Evolutionary conservation across 768 basidiomycete species (phyloP).

Genomic region (Kwoniella sp.): DNA sequence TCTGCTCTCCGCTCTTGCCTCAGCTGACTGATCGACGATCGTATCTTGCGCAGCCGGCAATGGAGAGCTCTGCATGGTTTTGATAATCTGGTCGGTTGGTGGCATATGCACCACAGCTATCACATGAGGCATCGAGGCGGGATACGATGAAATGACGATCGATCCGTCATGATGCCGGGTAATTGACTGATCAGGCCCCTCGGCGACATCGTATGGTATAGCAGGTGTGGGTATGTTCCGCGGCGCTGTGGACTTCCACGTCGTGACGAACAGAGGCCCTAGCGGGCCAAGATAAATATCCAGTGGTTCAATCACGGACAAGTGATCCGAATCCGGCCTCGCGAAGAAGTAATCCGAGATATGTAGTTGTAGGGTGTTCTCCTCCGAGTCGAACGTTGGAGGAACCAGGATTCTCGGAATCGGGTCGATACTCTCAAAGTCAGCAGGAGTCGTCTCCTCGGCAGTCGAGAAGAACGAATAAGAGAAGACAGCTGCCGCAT

Average conservation of each 20-base stretch:
- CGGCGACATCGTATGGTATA: slow-evolving; percentile 2
- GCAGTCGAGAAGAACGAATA: slow-evolving; percentile 78
- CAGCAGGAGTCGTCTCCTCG: slow-evolving; percentile 56
- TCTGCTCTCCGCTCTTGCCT: no score
- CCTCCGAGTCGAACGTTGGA: slow-evolving; percentile 66
- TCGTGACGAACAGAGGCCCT: slow-evolving; percentile 73
- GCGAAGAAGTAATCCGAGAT: slow-evolving; percentile 80
- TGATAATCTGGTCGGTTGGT: slow-evolving; percentile 66
- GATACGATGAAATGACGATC: slow-evolving; percentile 23
- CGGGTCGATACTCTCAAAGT: slow-evolving; percentile 80
- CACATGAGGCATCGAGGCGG: slow-evolving; percentile 55
- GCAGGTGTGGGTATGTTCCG: slow-evolving; percentile 1
- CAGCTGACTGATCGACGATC: neutral
- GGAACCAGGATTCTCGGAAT: slow-evolving; percentile 81
- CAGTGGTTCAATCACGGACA: slow-evolving; percentile 59
- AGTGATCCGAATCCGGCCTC: neutral
- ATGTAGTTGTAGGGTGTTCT: slow-evolving; percentile 73
- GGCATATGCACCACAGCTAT: slow-evolving; percentile 85
- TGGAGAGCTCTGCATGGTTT: slow-evolving; percentile 75
- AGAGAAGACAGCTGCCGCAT: slow-evolving; percentile 56
- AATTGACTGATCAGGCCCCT: no score
- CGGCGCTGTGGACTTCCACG: slow-evolving; percentile 36
- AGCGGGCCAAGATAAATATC: slow-evolving; percentile 86
- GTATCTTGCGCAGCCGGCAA: slow-evolving; percentile 8
- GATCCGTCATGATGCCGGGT: no score